Evolutionary conservation across 2,329 filamentous ascomycete genomes (phyloP).

Genomic region (Talaromyces sp.): DNA sequence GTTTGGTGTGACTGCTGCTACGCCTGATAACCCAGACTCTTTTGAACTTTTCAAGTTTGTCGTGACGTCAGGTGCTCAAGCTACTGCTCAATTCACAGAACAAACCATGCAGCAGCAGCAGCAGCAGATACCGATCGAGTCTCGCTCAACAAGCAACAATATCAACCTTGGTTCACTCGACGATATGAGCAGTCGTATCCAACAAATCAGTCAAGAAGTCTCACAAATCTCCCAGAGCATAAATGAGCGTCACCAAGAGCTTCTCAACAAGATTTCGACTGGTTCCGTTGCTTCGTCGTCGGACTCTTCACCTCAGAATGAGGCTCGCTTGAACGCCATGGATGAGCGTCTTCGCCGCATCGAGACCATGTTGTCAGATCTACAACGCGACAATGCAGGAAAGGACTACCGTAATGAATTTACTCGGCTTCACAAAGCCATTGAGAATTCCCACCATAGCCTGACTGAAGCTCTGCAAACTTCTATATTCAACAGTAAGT

Average conservation of each 20-base stretch:
- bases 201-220: slow-evolving; percentile 57
- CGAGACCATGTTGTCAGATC: slow-evolving; percentile 50
- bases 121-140: slow-evolving; percentile 30
- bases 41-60: slow-evolving; percentile 90
- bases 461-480: slow-evolving; percentile 53
- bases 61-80: slow-evolving; percentile 45
- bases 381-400: slow-evolving; percentile 56
- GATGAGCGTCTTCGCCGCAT: slow-evolving; percentile 54
- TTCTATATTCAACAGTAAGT: slow-evolving; percentile 52
- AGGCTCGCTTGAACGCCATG: slow-evolving; percentile 41
- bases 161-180: slow-evolving; percentile 64
- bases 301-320: slow-evolving; percentile 25
- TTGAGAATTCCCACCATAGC: slow-evolving; percentile 55
- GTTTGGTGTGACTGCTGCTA: slow-evolving; percentile 84
- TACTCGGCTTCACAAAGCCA: slow-evolving; percentile 53
- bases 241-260: slow-evolving; percentile 55
- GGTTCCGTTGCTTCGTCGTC: slow-evolving; percentile 5
- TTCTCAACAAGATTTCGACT: slow-evolving; percentile 40
- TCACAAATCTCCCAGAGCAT: slow-evolving; percentile 53
- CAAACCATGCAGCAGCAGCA: slow-evolving; percentile 31
- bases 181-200: slow-evolving; percentile 81
- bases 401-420: slow-evolving; percentile 59
- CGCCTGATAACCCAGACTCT: slow-evolving; percentile 87
- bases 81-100: slow-evolving; percentile 35
- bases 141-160: slow-evolving; percentile 41